These are phyloP conservation scores for Leccinum subgranulosum DNA, from an alignment of 768 basidiomycete species.

Conservation along the genomic window DNA sequence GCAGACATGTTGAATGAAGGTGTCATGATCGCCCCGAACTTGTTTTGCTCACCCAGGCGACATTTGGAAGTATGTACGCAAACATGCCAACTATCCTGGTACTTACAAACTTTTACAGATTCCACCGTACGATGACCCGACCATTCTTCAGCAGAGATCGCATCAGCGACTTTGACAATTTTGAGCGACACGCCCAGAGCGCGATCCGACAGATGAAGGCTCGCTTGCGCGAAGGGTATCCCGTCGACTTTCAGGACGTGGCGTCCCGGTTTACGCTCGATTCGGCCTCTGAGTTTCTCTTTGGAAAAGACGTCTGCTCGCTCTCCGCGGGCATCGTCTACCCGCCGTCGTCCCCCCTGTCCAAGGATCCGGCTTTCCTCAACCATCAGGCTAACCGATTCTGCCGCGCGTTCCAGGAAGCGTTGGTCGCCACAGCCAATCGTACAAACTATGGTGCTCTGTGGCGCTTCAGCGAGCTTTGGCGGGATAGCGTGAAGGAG, in stretches of 20 bases:
- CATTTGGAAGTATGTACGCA: constrained; percentile 35
- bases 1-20: not conserved
- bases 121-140: constrained; percentile 41
- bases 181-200: constrained; percentile 35
- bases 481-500: constrained; percentile 39
- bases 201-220: constrained; percentile 32
- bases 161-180: constrained; percentile 39
- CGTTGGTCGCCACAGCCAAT: constrained; percentile 28
- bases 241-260: constrained; percentile 45
- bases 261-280: constrained; percentile 51
- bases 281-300: constrained; percentile 56
- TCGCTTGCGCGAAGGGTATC: constrained; percentile 34
- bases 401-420: no score
- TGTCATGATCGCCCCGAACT: not conserved
- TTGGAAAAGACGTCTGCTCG: constrained; percentile 40
- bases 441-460: constrained; percentile 37
- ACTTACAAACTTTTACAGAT: constrained; percentile 21
- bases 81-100: no score
- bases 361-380: constrained; percentile 17
- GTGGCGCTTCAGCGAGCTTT: constrained; percentile 47
- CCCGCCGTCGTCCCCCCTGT: constrained; percentile 25
- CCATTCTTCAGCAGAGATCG: constrained; percentile 41
- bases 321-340: constrained; percentile 38
- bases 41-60: constrained; percentile 22
- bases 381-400: no score